Base-by-base conservation (phyloP, 2,329 filamentous ascomycete genomes). In the Fusarium sp. region DNA sequence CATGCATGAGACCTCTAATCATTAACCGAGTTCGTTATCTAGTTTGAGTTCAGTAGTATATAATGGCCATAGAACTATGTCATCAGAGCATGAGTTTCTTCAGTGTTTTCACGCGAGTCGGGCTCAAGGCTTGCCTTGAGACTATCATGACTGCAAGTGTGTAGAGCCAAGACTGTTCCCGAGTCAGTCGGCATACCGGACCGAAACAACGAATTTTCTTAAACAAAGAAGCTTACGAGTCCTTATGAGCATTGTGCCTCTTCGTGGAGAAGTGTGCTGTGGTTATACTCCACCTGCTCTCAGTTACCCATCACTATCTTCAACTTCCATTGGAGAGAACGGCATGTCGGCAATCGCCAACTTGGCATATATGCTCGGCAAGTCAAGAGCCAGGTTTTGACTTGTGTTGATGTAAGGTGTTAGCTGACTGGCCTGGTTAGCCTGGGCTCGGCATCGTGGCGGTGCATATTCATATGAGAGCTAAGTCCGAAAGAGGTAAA, bases 401-500 rank as follows among this genome's bases (percentile, higher is more conserved):
- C 30, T 60, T 54, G 54, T 56, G 52, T 56, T 60, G 56, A 67
- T 62, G 47, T 45, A 62, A 61, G 48, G 57, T 70, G 44, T 8
- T 16, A 22, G 47, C 16, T 53, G 27, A 53, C 24, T 43, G 49
- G 49, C 41, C n/a, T 51, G n/a, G 24, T 25, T 41, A 43, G 49
- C 27, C 54, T 66, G 60, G 60, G 68, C 61, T 69, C 61, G 62
- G 65, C 69, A 67, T 67, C 34, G 69, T 71, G 69, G 69, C 69
- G 65, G 69, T 71, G 69, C 69, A 67, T 20, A n/a, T 71, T 69
- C 69, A 67, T 20, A n/a, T 20, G 16, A 38, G 41, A 24, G 55
- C 69, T 67, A 72, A 40, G 18, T 62, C 46, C 12, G 48, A 57
- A 45, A 20, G 46, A 61, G 40, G 53, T 40, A 48, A 58, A 58